These are phyloP conservation scores for Drechslerella stenobrocha DNA, from an alignment of 2,329 filamentous ascomycete genomes.

Conservation along the genomic window DNA sequence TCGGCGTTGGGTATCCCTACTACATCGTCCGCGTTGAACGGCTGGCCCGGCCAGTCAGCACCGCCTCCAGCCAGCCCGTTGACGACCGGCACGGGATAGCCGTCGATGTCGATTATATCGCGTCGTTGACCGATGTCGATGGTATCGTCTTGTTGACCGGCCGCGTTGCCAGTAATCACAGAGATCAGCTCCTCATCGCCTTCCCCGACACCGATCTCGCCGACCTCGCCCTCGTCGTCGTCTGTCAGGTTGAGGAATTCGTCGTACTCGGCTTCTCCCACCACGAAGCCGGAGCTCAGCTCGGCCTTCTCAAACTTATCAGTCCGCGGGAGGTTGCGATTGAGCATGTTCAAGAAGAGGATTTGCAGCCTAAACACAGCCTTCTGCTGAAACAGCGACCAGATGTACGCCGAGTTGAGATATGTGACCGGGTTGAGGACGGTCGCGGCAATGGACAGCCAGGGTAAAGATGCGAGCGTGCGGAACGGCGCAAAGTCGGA, in stretches of 20 bases:
- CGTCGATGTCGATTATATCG: slow-evolving; percentile 14
- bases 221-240: slow-evolving; percentile 36
- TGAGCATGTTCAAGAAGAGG: slow-evolving; percentile 43
- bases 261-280: slow-evolving; percentile 43
- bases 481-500: slow-evolving; percentile 51
- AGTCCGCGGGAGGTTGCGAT: slow-evolving; percentile 30
- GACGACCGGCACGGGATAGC: too few species aligned
- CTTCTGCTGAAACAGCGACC: slow-evolving; percentile 45
- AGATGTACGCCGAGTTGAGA: slow-evolving; percentile 42
- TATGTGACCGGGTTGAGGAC: slow-evolving; percentile 48
- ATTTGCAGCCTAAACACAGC: slow-evolving; percentile 43
- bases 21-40: too few species aligned
- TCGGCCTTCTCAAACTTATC: slow-evolving; percentile 45
- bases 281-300: slow-evolving; percentile 33
- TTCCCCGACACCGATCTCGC: slow-evolving; percentile 26
- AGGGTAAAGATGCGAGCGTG: slow-evolving; percentile 44
- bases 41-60: too few species aligned
- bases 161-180: slow-evolving; percentile 10
- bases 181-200: slow-evolving; percentile 26
- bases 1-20: slow-evolving; percentile 17
- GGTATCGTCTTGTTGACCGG: too few species aligned
- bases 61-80: too few species aligned
- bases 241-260: slow-evolving; percentile 39
- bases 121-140: not conserved
- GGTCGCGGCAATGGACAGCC: slow-evolving; percentile 28